These are phyloP conservation scores for Talaromyces sp. DNA, from an alignment of 2,329 filamentous ascomycete genomes.

Conservation along the genomic window DNA sequence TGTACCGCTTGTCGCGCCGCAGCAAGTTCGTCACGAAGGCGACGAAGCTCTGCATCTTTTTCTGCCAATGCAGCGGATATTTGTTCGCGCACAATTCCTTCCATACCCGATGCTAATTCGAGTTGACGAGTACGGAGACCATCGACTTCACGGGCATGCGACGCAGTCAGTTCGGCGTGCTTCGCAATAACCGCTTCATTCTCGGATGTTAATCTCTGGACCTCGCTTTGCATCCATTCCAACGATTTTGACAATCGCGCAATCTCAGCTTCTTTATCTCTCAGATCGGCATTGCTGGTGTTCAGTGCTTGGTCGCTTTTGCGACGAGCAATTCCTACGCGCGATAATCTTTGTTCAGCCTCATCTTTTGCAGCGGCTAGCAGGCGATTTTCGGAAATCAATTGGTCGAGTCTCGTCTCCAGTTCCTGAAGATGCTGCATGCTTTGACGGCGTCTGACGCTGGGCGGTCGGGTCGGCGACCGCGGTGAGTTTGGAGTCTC, in stretches of 20 bases:
- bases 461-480: constrained; percentile 89
- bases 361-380: constrained; percentile 69
- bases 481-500: constrained; percentile 79
- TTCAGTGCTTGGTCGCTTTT: constrained; percentile 57
- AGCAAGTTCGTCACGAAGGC: constrained; percentile 73
- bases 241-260: constrained; percentile 74
- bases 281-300: constrained; percentile 65
- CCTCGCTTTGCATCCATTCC: constrained; percentile 75
- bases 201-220: constrained; percentile 72
- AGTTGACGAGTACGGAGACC: constrained; percentile 61
- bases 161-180: constrained; percentile 70
- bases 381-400: constrained; percentile 77
- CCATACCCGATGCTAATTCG: constrained; percentile 60
- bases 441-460: constrained; percentile 94
- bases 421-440: constrained; percentile 90
- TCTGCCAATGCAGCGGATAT: constrained; percentile 65
- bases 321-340: constrained; percentile 52
- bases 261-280: constrained; percentile 83
- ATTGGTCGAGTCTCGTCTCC: constrained; percentile 76
- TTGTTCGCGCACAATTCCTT: constrained; percentile 58
- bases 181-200: constrained; percentile 76
- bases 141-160: constrained; percentile 70
- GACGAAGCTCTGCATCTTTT: constrained; percentile 79
- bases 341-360: constrained; percentile 62
- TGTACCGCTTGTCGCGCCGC: constrained; percentile 62